Conservation (phyloP, 352 stramenopile genomes). For the Pythium grandisporangium region DNA sequence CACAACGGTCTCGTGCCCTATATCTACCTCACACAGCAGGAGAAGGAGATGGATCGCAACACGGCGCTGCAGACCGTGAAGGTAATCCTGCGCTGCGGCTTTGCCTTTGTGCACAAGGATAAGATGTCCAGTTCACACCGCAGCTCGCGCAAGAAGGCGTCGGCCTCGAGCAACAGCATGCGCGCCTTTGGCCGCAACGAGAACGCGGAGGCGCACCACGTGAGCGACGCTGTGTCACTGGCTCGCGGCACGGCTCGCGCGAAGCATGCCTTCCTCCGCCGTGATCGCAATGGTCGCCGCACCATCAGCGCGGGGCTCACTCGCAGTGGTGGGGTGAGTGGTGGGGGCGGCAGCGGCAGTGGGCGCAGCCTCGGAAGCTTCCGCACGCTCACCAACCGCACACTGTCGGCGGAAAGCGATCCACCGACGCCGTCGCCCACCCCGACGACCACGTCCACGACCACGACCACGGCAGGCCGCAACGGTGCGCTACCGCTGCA, state of each 20-base stretch:
- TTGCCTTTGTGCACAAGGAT: conserved; percentile 57
- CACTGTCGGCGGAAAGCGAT: not conserved
- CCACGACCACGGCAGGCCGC: too few relatives aligned
- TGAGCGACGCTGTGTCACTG: conserved; percentile 42
- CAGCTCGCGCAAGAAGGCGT: conserved; percentile 26
- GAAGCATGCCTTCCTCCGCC: conserved; percentile 48
- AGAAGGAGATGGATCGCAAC: conserved; percentile 82
- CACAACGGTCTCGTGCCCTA: conserved; percentile 75
- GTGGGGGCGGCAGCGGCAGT: not conserved
- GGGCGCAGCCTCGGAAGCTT: not conserved
- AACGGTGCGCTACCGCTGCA: too few relatives aligned
- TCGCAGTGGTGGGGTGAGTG: too few relatives aligned
- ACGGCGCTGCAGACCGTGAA: conserved; percentile 80
- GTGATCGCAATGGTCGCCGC: conserved; percentile 1
- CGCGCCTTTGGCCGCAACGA: conserved; percentile 58
- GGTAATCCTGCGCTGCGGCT: conserved; percentile 63
- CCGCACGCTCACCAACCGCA: not conserved
- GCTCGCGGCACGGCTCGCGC: conserved; percentile 30
- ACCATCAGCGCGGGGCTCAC: too few relatives aligned
- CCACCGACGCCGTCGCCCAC: conserved; percentile 9
- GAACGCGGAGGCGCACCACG: conserved; percentile 38
- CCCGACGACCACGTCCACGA: conserved; percentile 14
- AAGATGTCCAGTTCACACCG: conserved; percentile 19
- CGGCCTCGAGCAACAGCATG: conserved; percentile 16
- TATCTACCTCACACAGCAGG: conserved; percentile 65